Evolutionary conservation across 73 alveolate genomes (phyloP).

Genomic region (Tetrahymena borealis): DNA sequence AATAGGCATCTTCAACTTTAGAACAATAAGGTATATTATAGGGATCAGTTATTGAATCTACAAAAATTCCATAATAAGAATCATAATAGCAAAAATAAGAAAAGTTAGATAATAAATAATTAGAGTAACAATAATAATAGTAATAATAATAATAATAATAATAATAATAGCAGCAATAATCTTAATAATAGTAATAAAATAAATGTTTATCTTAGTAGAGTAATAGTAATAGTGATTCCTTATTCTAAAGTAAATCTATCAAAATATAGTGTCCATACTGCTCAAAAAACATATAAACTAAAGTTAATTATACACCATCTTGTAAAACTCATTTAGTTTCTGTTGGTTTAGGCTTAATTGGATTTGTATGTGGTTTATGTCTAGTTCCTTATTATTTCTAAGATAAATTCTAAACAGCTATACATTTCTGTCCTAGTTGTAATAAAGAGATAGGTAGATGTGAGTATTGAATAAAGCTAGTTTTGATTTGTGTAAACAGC

Average conservation of each 20-base stretch:
- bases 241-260: neutral
- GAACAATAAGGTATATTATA: neutral
- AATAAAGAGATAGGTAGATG: neutral
- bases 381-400: neutral
- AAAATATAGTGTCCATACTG: neutral
- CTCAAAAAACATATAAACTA: neutral
- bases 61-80: neutral
- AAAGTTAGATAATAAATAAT: no score
- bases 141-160: neutral
- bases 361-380: neutral
- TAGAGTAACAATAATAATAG: neutral
- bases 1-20: neutral
- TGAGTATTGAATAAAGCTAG: neutral
- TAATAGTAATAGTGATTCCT: neutral
- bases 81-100: neutral
- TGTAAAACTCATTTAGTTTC: neutral
- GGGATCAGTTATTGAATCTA: neutral
- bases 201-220: neutral
- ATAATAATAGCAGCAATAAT: neutral
- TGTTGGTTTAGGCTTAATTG: neutral
- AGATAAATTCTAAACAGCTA: neutral
- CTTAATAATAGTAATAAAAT: neutral
- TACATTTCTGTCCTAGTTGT: neutral
- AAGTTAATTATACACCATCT: neutral
- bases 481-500: no score